Base-by-base conservation (phyloP, 306 rosid genomes). In the Sicyos edulis region DNA sequence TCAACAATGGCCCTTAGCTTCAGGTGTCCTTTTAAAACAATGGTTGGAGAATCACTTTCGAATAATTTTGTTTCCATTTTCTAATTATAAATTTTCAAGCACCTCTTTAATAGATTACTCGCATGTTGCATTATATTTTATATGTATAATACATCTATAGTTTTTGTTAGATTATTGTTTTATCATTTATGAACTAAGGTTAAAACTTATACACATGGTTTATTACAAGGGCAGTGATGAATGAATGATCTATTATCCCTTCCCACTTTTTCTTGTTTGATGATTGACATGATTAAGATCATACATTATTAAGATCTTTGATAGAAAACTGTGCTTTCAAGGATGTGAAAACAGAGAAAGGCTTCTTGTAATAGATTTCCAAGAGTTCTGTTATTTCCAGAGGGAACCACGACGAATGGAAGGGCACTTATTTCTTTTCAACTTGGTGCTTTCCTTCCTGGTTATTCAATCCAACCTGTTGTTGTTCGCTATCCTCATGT, bases 321-420 rank as follows among this genome's bases (percentile, higher is more conserved):
- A 95, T 95, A 87, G 84, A 91, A 87, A 95, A 85, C 74, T 91
- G 77, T 91, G 85, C 88, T 84, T 95, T 95, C 82, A 86, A 91
- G 99, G 99, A 89, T 85, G 78, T 88, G 89, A 85, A 95, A 83
- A 89, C 97, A 95, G 99, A 95, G 91, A 85, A 89, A 92, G 87
- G 99, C 92, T 77, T 81, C 92, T 51, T 80, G 91, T 65, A 74
- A 83, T 84, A 85, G 83, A 84, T 95, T 87, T 95, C 96, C 99
- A 64, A 90, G 86, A 82, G 84, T 95, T 34, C 88, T 95, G 66
- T 74, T 95, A 86, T 95, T 95, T 89, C 99, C 99, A 0, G 99
- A 95, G 86, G 99, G 97, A 82, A 95, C 99, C 64, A 95, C 99
- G 8, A 95, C 97, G 54, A 95, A 95, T 44, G 99, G 99, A 47